Percentiles rank a stretch among this genome's conserved stretches.
Evolutionary conservation across 441 rosid genomes (phyloP).

Genomic region (Viola pubescens): DNA sequence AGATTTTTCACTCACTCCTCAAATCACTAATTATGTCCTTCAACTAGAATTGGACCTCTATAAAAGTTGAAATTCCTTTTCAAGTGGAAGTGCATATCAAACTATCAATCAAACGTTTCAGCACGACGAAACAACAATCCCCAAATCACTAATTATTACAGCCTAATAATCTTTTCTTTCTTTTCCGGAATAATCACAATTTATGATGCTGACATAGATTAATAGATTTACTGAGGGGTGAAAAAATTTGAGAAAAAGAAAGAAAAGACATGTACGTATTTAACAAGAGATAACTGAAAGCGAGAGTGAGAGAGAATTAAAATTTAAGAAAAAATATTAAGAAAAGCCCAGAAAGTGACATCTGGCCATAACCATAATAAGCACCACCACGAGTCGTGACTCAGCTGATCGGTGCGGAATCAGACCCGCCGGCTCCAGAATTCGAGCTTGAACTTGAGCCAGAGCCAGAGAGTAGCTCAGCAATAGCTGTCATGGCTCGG

Average conservation of each 20-base stretch:
- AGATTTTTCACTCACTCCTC: no score
- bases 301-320: background rate
- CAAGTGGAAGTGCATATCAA: no score
- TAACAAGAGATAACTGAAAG: background rate
- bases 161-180: no score
- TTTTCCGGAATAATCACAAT: no score
- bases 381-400: conserved; percentile 13
- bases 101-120: no score
- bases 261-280: background rate
- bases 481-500: conserved; percentile 67
- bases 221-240: no score
- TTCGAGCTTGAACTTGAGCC: conserved; percentile 1
- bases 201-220: no score
- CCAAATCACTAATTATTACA: no score
- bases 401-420: conserved; percentile 25
- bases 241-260: background rate
- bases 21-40: no score
- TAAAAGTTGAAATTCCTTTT: no score
- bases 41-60: no score
- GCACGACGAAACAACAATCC: no score
- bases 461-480: conserved; percentile 38
- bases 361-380: conserved; percentile 22
- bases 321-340: background rate
- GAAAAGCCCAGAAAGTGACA: conserved; percentile 23
- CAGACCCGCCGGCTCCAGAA: conserved; percentile 26